These are phyloP conservation scores for Panicum hallii DNA, from an alignment of 202 grass and related monocot genomes.

Conservation along the genomic window DNA sequence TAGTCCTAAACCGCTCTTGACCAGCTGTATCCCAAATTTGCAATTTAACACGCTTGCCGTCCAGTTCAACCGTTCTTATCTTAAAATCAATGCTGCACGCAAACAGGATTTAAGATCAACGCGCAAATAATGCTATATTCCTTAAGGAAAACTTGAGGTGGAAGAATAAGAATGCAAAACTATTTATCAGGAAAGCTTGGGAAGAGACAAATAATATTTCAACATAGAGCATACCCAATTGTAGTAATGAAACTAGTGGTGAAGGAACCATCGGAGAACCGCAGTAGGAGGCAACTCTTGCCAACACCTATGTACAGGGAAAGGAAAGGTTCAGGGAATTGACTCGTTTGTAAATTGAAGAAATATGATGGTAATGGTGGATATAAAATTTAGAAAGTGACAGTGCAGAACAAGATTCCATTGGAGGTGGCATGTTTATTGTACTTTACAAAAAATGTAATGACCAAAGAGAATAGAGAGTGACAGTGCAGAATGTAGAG, in stretches of 20 bases:
- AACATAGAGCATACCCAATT: conserved; percentile 64
- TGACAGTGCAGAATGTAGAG: too few relatives aligned
- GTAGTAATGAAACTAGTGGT: conserved; percentile 91
- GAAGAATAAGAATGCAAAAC: conserved; percentile 34
- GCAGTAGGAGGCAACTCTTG: conserved; percentile 74
- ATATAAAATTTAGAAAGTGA: conserved; percentile 1
- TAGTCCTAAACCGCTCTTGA: conserved; percentile 77
- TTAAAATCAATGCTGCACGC: conserved; percentile 72
- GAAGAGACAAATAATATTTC: not conserved
- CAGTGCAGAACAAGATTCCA: not conserved
- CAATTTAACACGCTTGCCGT: conserved; percentile 72
- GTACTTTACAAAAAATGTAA: not conserved
- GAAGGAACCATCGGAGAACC: conserved; percentile 87
- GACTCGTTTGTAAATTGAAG: conserved; percentile 20
- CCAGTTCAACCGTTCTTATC: conserved; percentile 80
- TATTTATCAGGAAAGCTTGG: not conserved
- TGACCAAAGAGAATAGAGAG: not conserved
- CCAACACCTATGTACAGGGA: conserved; percentile 32
- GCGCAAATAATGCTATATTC: not conserved
- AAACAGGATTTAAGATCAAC: conserved; percentile 23
- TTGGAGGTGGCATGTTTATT: not conserved
- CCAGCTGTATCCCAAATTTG: conserved; percentile 84
- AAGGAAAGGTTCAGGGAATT: not conserved
- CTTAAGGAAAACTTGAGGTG: not conserved
- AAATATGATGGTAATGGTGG: not conserved